Evolutionary conservation across 1,284 basidiomycete species (phyloP).

Genomic region (Vanrija pseudolonga): DNA sequence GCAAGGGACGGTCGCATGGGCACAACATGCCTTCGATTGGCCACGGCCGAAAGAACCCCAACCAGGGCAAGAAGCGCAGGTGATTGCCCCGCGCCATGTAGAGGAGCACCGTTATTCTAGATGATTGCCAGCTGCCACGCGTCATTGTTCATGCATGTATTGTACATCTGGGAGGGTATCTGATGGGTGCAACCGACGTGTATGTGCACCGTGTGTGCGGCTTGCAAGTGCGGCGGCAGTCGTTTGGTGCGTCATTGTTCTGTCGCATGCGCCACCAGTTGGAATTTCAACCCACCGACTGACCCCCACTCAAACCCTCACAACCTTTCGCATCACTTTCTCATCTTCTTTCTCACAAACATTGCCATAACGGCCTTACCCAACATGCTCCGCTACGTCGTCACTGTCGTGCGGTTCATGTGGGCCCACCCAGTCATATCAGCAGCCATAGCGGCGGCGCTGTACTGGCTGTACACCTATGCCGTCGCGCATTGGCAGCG

Average conservation of each 20-base stretch:
- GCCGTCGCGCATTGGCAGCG: not conserved
- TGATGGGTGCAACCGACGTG: too few species aligned
- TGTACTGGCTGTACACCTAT: not conserved
- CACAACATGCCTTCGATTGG: slow-evolving; percentile 74
- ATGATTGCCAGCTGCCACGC: too few species aligned
- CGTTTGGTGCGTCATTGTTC: too few species aligned
- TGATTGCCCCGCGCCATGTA: not conserved
- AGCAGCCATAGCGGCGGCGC: not conserved
- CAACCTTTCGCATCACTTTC: too few species aligned
- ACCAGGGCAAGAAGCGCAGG: slow-evolving; percentile 56
- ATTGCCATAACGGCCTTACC: not conserved
- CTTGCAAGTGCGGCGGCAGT: too few species aligned
- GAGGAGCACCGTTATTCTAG: too few species aligned
- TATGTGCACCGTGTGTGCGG: too few species aligned
- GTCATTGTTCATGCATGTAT: too few species aligned
- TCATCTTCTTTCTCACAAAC: not conserved
- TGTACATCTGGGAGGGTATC: too few species aligned
- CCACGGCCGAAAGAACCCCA: slow-evolving; percentile 80
- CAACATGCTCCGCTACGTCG: not conserved
- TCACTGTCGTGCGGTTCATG: not conserved
- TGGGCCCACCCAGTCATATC: not conserved
- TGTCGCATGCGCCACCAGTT: too few species aligned
- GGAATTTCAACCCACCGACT: not conserved
- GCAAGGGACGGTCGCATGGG: slow-evolving; percentile 64
- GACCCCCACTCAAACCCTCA: not conserved